Evolutionary conservation across 2,329 filamentous ascomycete species (phyloP).

Genomic region (Aspergillus candidus): DNA sequence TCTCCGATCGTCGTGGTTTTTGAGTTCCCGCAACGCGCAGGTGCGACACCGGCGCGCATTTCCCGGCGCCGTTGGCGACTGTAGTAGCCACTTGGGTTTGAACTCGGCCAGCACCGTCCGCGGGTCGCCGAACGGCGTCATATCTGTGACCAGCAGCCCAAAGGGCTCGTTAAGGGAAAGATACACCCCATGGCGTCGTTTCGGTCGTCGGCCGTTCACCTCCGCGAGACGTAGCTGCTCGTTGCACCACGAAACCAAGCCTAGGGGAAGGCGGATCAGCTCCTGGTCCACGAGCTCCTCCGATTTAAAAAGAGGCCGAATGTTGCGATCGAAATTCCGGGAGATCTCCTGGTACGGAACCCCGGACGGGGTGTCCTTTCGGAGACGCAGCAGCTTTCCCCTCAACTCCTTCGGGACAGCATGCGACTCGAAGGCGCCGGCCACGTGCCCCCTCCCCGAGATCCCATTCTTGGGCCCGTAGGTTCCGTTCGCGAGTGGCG

Average conservation of each 20-base stretch:
- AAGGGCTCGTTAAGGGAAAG: slow-evolving; percentile 52
- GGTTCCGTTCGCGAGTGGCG: slow-evolving; percentile 27
- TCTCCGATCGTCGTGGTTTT: slow-evolving; percentile 34
- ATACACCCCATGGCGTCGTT: slow-evolving; percentile 47
- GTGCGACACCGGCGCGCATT: slow-evolving; percentile 64
- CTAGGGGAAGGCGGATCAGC: slow-evolving; percentile 45
- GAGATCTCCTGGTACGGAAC: slow-evolving; percentile 46
- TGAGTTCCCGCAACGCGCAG: slow-evolving; percentile 57
- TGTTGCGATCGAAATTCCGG: slow-evolving; percentile 34
- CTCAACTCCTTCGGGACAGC: slow-evolving; percentile 18
- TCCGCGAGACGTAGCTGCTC: slow-evolving; percentile 48
- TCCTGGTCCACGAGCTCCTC: slow-evolving; percentile 53
- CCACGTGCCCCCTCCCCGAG: slow-evolving; percentile 7
- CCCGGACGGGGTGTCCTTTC: slow-evolving; percentile 51
- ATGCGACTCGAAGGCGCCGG: slow-evolving; percentile 13
- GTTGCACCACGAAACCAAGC: slow-evolving; percentile 48
- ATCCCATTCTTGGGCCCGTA: slow-evolving; percentile 22
- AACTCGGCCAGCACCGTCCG: slow-evolving; percentile 56
- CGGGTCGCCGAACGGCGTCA: slow-evolving; percentile 47
- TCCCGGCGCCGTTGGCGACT: slow-evolving; percentile 65
- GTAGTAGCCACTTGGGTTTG: slow-evolving; percentile 78
- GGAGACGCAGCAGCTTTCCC: slow-evolving; percentile 54
- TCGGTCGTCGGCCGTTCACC: slow-evolving; percentile 35
- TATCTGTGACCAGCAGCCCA: slow-evolving; percentile 68
- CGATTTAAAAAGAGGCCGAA: slow-evolving; percentile 51